phyloP scores from a whole-genome alignment of 331 rosid genomes.

The Spiraea crenata region DNA sequence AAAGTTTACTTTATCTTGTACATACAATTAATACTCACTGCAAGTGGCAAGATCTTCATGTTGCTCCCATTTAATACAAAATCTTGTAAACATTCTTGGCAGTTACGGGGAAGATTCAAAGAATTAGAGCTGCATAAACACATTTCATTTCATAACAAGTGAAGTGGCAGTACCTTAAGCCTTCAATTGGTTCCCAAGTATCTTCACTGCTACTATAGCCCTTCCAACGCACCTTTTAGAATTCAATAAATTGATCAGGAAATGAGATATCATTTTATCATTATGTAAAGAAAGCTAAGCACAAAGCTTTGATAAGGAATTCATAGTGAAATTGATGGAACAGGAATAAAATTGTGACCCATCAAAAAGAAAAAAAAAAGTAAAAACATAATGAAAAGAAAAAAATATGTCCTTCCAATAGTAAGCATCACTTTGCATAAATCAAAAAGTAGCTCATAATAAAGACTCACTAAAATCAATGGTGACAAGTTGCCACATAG shows the following conservation, averaged over 20 bases:
- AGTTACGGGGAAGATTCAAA: conserved; percentile 49
- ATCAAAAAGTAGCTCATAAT: neutral
- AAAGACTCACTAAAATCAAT: neutral
- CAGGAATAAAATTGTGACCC: neutral
- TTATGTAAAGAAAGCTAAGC: neutral
- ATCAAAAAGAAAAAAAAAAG: no score
- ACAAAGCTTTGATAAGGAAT: neutral
- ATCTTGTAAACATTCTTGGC: conserved; percentile 58
- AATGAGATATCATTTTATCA: neutral
- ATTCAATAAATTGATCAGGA: conserved; percentile 28
- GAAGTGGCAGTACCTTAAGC: conserved; percentile 50
- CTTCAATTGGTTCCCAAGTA: conserved; percentile 81
- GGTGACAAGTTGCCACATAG: neutral
- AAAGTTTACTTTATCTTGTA: conserved; percentile 12
- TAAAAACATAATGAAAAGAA: neutral
- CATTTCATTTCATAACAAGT: conserved; percentile 17
- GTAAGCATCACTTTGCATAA: neutral
- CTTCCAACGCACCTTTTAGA: conserved; percentile 83
- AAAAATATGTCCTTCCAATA: neutral
- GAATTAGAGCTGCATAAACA: conserved; percentile 26
- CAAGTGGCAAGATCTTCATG: conserved; percentile 68
- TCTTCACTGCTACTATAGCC: conserved; percentile 62
- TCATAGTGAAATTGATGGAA: neutral
- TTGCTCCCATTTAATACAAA: conserved; percentile 59
- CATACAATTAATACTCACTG: conserved; percentile 53